phyloP scores from a whole-genome alignment of 306 rosid species.

The Glycyrrhiza uralensis region DNA sequence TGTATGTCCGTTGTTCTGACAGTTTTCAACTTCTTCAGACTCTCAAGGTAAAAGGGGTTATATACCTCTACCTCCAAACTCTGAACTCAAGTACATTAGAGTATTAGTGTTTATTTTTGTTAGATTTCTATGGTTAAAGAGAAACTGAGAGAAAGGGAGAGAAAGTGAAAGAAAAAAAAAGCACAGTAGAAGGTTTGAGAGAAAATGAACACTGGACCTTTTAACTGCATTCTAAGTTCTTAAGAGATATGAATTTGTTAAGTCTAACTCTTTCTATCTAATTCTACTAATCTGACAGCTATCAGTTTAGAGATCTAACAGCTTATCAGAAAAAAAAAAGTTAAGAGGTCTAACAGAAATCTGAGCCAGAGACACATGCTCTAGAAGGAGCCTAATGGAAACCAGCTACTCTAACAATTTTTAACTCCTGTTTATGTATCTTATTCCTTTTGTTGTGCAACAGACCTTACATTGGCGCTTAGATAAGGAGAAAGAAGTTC shows the following conservation, averaged over 20 bases:
- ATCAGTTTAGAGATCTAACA: neutral
- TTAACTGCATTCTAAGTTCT: neutral
- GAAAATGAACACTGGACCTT: neutral
- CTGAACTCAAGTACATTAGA: too few relatives aligned
- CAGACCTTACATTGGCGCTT: constrained; percentile 70
- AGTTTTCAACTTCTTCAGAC: constrained; percentile 79
- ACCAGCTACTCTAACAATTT: neutral
- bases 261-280: neutral
- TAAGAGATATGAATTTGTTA: neutral
- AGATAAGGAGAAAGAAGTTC: constrained; percentile 50
- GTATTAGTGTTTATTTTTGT: too few relatives aligned
- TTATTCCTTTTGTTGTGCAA: neutral
- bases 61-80: neutral
- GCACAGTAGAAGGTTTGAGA: neutral
- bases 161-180: too few relatives aligned
- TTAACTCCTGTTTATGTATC: neutral
- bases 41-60: constrained; percentile 67
- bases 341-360: neutral
- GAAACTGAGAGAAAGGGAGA: too few relatives aligned
- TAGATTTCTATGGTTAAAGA: neutral
- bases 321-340: too few relatives aligned
- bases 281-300: neutral
- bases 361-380: neutral
- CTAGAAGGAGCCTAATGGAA: neutral
- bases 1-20: constrained; percentile 66